These are phyloP conservation scores for Hibiscus syriacus DNA, from an alignment of 345 rosid species.

Conservation along the genomic window DNA sequence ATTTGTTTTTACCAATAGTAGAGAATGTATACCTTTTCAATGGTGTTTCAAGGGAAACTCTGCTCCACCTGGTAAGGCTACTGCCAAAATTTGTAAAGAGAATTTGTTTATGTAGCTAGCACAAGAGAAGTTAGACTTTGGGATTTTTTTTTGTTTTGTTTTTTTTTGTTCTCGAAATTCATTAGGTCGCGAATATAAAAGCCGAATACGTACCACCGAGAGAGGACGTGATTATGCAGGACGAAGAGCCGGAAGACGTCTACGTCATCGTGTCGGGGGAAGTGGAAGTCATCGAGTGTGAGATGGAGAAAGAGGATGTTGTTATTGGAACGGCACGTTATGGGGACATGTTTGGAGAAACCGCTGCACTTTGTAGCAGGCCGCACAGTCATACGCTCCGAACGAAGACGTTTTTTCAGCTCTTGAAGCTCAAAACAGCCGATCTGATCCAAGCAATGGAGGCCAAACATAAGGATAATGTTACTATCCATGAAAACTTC, in stretches of 20 bases:
- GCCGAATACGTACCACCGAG: conserved; percentile 92
- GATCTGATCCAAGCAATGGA: conserved; percentile 62
- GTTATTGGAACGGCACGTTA: conserved; percentile 44
- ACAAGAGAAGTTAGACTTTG: background rate
- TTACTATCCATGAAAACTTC: conserved; percentile 62
- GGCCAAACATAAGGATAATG: conserved; percentile 55
- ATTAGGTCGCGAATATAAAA: conserved; percentile 69
- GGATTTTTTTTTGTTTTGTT: no score
- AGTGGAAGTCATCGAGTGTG: conserved; percentile 56
- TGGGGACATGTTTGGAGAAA: conserved; percentile 83
- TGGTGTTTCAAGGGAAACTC: conserved; percentile 52
- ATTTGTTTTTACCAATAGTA: conserved; percentile 68
- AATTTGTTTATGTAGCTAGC: background rate
- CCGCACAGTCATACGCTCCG: conserved; percentile 68
- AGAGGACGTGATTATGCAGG: conserved; percentile 82
- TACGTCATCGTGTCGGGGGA: conserved; percentile 81
- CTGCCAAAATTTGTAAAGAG: background rate
- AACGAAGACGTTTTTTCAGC: conserved; percentile 70
- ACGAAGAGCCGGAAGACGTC: conserved; percentile 79
- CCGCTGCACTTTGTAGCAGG: conserved; percentile 65
- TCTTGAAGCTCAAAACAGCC: conserved; percentile 58
- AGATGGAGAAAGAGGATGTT: conserved; percentile 47
- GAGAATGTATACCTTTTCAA: conserved; percentile 71
- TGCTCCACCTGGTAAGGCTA: conserved; percentile 16
- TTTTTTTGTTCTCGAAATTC: no score